These are phyloP conservation scores for Geranium incanum DNA, from an alignment of 441 rosid genomes.

Conservation along the genomic window DNA sequence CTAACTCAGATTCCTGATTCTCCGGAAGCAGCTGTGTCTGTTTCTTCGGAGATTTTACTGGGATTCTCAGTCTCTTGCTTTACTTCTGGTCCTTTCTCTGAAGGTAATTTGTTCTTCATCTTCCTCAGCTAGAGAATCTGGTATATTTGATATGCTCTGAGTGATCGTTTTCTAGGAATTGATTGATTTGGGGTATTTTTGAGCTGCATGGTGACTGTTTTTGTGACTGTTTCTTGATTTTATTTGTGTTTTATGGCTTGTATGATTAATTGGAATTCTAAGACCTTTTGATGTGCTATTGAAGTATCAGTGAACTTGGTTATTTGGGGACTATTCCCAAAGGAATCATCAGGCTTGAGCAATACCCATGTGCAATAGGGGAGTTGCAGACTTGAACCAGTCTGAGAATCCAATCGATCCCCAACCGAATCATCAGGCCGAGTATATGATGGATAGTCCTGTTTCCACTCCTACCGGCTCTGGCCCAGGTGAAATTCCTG, in stretches of 20 bases:
- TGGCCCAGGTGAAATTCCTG: constrained; percentile 20
- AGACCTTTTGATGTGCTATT: not conserved
- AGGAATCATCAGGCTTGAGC: constrained; percentile 22
- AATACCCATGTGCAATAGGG: constrained; percentile 47
- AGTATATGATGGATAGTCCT: constrained; percentile 49
- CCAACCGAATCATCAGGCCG: constrained; percentile 23
- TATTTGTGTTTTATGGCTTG: not conserved
- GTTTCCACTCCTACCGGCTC: constrained; percentile 28
- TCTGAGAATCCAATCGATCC: constrained; percentile 21
- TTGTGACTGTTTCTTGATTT: not conserved
- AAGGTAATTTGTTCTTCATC: constrained; percentile 15
- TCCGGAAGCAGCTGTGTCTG: not conserved
- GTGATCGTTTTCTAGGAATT: constrained; percentile 9
- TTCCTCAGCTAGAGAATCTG: not conserved
- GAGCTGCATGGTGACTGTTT: not conserved
- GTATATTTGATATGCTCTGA: not conserved
- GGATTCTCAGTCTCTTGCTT: too few species aligned
- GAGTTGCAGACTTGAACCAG: constrained; percentile 28
- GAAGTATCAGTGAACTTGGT: constrained; percentile 17
- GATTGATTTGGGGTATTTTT: constrained; percentile 9
- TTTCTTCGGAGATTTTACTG: not conserved
- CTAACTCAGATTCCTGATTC: not conserved
- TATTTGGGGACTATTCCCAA: constrained; percentile 14
- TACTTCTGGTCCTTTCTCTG: not conserved
- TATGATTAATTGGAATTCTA: not conserved